Evolutionary conservation across 352 stramenopile genomes (phyloP), one percentile per base, ranked within the genome.

Genomic region (Globisporangium carolinianum): DNA sequence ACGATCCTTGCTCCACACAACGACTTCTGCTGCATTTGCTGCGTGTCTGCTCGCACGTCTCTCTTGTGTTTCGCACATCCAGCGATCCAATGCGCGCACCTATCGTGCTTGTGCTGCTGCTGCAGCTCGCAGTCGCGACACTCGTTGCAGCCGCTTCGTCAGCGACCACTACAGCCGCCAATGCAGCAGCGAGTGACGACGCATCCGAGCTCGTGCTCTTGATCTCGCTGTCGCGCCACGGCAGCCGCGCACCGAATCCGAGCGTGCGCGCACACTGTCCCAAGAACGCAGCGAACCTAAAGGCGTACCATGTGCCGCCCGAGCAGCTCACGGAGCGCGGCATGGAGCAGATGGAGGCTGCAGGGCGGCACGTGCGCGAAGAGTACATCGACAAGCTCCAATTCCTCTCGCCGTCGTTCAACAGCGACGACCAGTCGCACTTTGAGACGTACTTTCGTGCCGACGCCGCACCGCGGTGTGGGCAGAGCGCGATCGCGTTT

Each of bases 361-460:
- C 81, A 9, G 81, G 81, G 0, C 61, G 71, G 1, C 76, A 91
- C 51, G 82, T 91, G 37, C 81, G 81, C n/a, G 57, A 86, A 35
- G 60, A 86, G n/a, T 91, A 91, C 49, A 76, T 91, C 17, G 63
- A 70, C 0, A 61, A 87, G 45, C 83, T 87, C 53, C 50, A 57
- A 6, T 91, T 91, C 47, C 58, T 91, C 9, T 80, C 77, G 36
- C 61, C 72, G 17, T 86, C 81, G 8, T 89, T 91, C 53, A 87
- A 84, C 59, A 79, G 81, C 8, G 58, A 76, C 35, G 68, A 78
- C 9, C 64, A 81, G 37, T 67, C 72, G 45, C 69, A 81, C 47
- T 89, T 89, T n/a, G 81, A 89, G 51, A 65, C 76, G 38, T 89
- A 89, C 51, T 91, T 91, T 60, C 72, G 81, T 47, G 81, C 81